A percentile compares a stretch with the other conserved stretches of the same genome.
These are phyloP conservation scores for Porphyridium purpureum DNA, from an alignment of 23 red algal genomes.

Conservation along the genomic window DNA sequence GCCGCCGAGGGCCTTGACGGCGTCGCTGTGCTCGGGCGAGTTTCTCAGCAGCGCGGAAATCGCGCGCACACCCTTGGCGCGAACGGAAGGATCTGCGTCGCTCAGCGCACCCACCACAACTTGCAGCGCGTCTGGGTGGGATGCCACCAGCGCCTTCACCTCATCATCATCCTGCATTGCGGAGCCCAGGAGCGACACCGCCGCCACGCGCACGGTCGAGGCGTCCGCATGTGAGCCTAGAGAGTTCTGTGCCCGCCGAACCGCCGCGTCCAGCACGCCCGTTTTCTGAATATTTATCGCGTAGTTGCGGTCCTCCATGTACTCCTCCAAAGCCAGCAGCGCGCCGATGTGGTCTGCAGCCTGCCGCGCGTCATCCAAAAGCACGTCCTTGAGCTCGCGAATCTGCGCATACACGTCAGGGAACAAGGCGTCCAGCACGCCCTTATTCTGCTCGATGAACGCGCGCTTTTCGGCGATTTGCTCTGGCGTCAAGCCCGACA, in stretches of 20 bases:
- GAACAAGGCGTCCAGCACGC: slow-evolving; percentile 36
- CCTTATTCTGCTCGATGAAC: neutral
- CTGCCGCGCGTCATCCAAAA: slow-evolving; percentile 1
- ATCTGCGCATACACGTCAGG: slow-evolving; percentile 40
- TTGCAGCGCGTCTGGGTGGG: too few relatives aligned
- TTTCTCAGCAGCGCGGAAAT: neutral
- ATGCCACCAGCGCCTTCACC: slow-evolving; percentile 27
- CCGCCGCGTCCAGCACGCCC: slow-evolving; percentile 29
- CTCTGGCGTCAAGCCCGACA: neutral
- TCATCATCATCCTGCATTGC: slow-evolving; percentile 32
- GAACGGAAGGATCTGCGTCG: neutral
- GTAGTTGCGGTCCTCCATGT: slow-evolving; percentile 43
- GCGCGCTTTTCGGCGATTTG: neutral
- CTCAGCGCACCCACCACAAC: neutral
- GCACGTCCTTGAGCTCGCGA: slow-evolving; percentile 8
- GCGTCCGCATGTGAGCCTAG: slow-evolving; percentile 2
- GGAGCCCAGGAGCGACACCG: slow-evolving; percentile 49
- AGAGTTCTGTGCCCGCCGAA: neutral
- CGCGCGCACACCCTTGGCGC: neutral
- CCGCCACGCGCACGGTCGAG: slow-evolving; percentile 17
- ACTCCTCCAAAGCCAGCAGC: slow-evolving; percentile 35
- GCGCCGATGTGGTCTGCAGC: slow-evolving; percentile 10
- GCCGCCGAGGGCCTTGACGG: neutral
- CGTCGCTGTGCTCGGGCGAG: neutral
- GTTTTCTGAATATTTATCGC: slow-evolving; percentile 54